Conservation (phyloP, 441 rosid species). For the Euphorbia schlechtendalii region DNA sequence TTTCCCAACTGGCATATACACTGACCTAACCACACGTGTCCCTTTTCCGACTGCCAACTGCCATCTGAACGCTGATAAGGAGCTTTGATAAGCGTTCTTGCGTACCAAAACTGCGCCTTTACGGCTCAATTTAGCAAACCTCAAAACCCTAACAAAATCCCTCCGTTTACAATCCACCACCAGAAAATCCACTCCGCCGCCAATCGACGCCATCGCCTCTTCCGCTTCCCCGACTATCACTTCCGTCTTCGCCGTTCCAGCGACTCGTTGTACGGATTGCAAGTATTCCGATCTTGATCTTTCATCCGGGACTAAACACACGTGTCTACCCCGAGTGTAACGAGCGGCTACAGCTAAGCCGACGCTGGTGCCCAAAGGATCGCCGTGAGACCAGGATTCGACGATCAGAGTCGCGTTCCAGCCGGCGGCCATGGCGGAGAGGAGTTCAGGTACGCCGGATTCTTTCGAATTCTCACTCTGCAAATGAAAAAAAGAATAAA, state of each 20-base stretch:
- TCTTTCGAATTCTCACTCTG: constrained; percentile 43
- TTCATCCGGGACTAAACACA: constrained; percentile 67
- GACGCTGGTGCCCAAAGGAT: constrained; percentile 50
- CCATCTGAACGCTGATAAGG: constrained; percentile 49
- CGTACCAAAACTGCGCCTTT: constrained; percentile 72
- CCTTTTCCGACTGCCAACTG: constrained; percentile 34
- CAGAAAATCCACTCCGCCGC: constrained; percentile 59
- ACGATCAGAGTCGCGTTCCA: constrained; percentile 67
- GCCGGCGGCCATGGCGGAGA: constrained; percentile 84
- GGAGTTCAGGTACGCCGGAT: constrained; percentile 61
- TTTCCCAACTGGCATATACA: constrained; percentile 58
- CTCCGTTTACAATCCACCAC: constrained; percentile 54
- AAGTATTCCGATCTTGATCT: constrained; percentile 45
- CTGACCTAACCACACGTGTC: constrained; percentile 57
- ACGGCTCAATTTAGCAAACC: constrained; percentile 41
- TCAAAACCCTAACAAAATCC: constrained; percentile 50
- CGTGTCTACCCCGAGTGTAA: constrained; percentile 65
- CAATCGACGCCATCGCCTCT: constrained; percentile 36
- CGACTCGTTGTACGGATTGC: constrained; percentile 28
- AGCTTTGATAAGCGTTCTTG: constrained; percentile 49
- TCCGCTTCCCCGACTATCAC: constrained; percentile 46
- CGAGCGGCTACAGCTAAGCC: constrained; percentile 60
- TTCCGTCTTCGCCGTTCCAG: constrained; percentile 28
- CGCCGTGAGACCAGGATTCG: constrained; percentile 60
- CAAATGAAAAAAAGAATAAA: neutral